Evolutionary conservation across 2,329 filamentous ascomycete genomes (phyloP).

Genomic region (Cytospora leucostoma): DNA sequence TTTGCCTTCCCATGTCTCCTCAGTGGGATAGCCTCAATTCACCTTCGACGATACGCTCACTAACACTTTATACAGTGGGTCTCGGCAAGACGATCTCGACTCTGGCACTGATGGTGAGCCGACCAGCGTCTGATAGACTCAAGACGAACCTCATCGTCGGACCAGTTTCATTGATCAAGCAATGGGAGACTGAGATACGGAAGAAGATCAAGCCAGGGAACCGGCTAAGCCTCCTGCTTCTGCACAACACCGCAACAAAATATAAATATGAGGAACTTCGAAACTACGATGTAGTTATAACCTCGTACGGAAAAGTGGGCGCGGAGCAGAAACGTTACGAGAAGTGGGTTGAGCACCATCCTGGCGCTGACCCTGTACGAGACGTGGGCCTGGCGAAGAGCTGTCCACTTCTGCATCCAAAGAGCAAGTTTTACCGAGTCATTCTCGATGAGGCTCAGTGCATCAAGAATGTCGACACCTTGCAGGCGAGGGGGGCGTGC

Average conservation of each 20-base stretch:
- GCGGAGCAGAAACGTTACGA: slow-evolving; percentile 66
- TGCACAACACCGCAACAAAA: slow-evolving; percentile 66
- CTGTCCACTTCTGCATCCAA: slow-evolving; percentile 62
- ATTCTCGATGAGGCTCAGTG: slow-evolving; percentile 80
- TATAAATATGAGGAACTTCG: slow-evolving; percentile 65
- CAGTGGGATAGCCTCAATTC: not conserved
- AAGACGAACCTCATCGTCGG: slow-evolving; percentile 83
- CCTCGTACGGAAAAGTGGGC: slow-evolving; percentile 73
- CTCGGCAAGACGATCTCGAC: slow-evolving; percentile 84
- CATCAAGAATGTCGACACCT: slow-evolving; percentile 74
- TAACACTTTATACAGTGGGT: slow-evolving; percentile 57
- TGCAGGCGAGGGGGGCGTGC: slow-evolving; percentile 61
- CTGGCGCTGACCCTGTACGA: slow-evolving; percentile 40
- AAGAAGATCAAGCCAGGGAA: slow-evolving; percentile 64
- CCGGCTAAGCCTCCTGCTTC: slow-evolving; percentile 65
- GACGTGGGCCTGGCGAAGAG: slow-evolving; percentile 40
- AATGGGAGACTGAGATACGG: slow-evolving; percentile 81
- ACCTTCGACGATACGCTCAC: not conserved
- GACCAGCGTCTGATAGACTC: slow-evolving; percentile 57
- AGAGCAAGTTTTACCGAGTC: slow-evolving; percentile 64
- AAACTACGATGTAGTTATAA: slow-evolving; percentile 72
- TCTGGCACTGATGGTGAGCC: slow-evolving; percentile 72
- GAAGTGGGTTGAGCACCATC: slow-evolving; percentile 52
- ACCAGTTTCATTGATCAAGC: slow-evolving; percentile 75
- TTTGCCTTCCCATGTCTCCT: not conserved